Conservation (phyloP, 768 basidiomycete species). For the Suillus subluteus region DNA sequence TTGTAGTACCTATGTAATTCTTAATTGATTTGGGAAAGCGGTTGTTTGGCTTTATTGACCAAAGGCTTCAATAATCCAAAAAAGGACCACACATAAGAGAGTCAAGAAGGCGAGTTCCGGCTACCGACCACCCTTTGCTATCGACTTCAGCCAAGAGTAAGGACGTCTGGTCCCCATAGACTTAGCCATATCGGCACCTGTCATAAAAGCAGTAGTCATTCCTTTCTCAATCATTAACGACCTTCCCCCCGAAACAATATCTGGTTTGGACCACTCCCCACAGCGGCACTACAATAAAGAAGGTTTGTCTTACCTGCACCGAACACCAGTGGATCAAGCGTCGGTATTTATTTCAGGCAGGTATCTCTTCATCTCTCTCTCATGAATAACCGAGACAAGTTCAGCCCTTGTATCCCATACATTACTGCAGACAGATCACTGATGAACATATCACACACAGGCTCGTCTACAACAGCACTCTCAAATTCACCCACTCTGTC, state of each 20-base stretch:
- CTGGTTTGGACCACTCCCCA: slow-evolving; percentile 18
- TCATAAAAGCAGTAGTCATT: slow-evolving; percentile 13
- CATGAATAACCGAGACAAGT: background rate
- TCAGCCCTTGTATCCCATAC: background rate
- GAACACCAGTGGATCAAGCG: slow-evolving; percentile 18
- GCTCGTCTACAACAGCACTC: slow-evolving; percentile 22
- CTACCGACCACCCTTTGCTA: slow-evolving; percentile 10
- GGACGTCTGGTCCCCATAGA: slow-evolving; percentile 1
- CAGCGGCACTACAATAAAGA: slow-evolving; percentile 19
- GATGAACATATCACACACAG: slow-evolving; percentile 18
- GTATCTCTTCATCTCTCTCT: slow-evolving; percentile 10
- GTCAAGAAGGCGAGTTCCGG: slow-evolving; percentile 12
- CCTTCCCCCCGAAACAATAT: slow-evolving; percentile 11
- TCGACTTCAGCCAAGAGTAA: slow-evolving; percentile 7
- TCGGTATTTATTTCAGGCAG: slow-evolving; percentile 14
- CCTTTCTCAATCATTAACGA: slow-evolving; percentile 12
- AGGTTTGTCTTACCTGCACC: slow-evolving; percentile 15
- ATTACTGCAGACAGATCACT: slow-evolving; percentile 6
- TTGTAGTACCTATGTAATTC: background rate
- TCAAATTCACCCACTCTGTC: slow-evolving; percentile 34
- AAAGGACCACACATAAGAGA: slow-evolving; percentile 10
- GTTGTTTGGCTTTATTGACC: slow-evolving; percentile 26
- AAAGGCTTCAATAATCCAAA: slow-evolving; percentile 21
- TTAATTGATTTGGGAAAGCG: slow-evolving; percentile 6
- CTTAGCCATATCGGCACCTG: slow-evolving; percentile 9